A percentile compares a stretch with the other conserved stretches of the same genome.
These are phyloP conservation scores for Sporopachydermia cereana DNA, from an alignment of 1,139 yeast species.

Conservation along the genomic window DNA sequence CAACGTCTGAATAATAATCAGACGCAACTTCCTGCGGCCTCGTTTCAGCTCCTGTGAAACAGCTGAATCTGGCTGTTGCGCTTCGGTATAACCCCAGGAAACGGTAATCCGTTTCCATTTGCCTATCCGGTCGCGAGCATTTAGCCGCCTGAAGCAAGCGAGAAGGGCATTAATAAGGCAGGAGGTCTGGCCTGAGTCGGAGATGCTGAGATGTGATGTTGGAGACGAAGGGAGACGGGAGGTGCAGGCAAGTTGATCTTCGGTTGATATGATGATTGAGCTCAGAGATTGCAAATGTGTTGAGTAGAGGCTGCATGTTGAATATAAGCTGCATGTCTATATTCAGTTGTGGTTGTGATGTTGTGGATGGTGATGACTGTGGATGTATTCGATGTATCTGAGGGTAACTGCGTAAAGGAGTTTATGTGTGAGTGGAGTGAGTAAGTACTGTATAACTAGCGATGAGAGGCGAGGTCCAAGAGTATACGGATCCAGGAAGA, in stretches of 20 bases:
- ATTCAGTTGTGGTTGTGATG: not conserved
- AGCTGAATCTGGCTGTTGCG: too few species aligned
- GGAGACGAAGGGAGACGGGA: too few species aligned
- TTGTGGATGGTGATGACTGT: not conserved
- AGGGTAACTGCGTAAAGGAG: not conserved
- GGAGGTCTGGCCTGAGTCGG: not conserved
- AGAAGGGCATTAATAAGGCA: not conserved
- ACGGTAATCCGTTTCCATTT: constrained; percentile 6
- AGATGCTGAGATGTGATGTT: not conserved
- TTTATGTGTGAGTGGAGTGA: not conserved
- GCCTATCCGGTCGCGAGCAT: not conserved
- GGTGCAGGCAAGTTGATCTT: too few species aligned
- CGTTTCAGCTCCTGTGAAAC: too few species aligned
- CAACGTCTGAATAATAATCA: not conserved
- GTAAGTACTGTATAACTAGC: not conserved
- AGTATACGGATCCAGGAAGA: not conserved
- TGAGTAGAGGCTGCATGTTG: not conserved
- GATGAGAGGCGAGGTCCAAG: not conserved
- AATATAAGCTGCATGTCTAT: not conserved
- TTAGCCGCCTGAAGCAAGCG: not conserved
- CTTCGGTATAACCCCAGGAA: not conserved
- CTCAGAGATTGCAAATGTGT: too few species aligned
- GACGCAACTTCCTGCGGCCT: constrained; percentile 16
- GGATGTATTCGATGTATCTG: not conserved
- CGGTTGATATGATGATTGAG: too few species aligned